These are phyloP conservation scores for Epichloe aotearoae DNA, from an alignment of 2,329 filamentous ascomycete species.

Conservation along the genomic window DNA sequence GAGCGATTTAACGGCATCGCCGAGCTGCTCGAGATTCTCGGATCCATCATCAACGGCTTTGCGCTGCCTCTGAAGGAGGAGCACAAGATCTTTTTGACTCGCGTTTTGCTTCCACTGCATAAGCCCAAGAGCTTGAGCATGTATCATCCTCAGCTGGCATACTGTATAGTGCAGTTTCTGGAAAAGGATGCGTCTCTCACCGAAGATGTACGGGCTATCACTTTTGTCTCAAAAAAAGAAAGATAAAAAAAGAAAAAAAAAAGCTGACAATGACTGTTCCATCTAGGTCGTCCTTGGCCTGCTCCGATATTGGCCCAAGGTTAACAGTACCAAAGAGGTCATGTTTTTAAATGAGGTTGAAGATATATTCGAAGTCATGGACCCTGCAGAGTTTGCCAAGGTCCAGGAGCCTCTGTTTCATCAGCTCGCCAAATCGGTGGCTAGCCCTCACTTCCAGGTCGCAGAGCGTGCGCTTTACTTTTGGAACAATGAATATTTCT, in stretches of 20 bases:
- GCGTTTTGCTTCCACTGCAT: constrained; percentile 85
- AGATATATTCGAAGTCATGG: constrained; percentile 99
- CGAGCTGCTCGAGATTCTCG: constrained; percentile 88
- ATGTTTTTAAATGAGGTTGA: constrained; percentile 99
- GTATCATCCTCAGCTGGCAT: constrained; percentile 97
- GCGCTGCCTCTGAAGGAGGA: constrained; percentile 94
- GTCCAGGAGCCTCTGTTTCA: constrained; percentile 97
- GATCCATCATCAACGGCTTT: constrained; percentile 98
- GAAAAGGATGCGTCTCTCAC: constrained; percentile 96
- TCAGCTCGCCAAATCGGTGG: constrained; percentile 93
- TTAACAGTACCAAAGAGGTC: constrained; percentile 98
- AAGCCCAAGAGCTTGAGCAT: constrained; percentile 99
- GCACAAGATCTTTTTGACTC: constrained; percentile 96
- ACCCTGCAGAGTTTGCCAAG: constrained; percentile 95
- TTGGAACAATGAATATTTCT: constrained; percentile 99
- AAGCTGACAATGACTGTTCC: background rate
- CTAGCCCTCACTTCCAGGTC: constrained; percentile 97
- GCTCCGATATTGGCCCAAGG: constrained; percentile 95
- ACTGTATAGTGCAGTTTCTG: constrained; percentile 97
- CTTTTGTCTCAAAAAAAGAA: too few species aligned
- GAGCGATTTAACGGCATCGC: constrained; percentile 98
- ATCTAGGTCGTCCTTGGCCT: constrained; percentile 81
- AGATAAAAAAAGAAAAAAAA: background rate
- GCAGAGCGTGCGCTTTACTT: constrained; percentile 96
- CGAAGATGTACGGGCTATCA: constrained; percentile 55